Base-by-base conservation (phyloP, 768 basidiomycete genomes). In the Stropharia rugosoannulata region DNA sequence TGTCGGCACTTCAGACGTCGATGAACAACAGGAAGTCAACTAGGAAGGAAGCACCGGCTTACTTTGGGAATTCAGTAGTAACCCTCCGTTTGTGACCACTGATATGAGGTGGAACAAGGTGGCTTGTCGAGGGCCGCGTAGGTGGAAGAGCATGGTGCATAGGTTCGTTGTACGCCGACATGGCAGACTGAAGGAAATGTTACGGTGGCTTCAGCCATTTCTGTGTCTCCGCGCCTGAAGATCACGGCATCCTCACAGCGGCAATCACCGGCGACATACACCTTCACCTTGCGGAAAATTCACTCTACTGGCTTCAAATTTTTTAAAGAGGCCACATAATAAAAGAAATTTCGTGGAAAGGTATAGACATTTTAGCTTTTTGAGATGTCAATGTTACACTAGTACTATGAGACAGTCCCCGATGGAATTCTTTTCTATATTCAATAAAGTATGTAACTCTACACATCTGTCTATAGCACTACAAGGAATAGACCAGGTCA, bases 31-130 rank as follows among this genome's bases (percentile, higher is more conserved):
- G 62, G 52, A 54, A 54, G 58, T 32, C 13, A 58, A 59, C 39
- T 56, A 57, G 42, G 37, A 62, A 60, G 58, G 58, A 63, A 61
- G 62, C 55, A 63, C 8, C 45, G 29, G 29, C 69, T 43, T 50
- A 68, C 70, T 62, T 65, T 53, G 63, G 64, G 51, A 68, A 67
- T 66, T 66, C 62, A 39, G 59, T 60, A 13, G 59, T 62, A 27
- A 64, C 59, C 38, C 66, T 65, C 53, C 69, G 64, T 61, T 69
- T 70, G 50, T 68, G 65, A 38, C 67, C 67, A 58, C 67, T 64
- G 3, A 66, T 48, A 47, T 68, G 65, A 1, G 62, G 55, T 10
- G 65, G 58, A 47, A 57, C 52, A 48, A 59, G 61, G 39, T 61
- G 61, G 51, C 63, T 62, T 8, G 62, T 60, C 11, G 64, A 64